Evolutionary conservation across 768 basidiomycete species (phyloP).

Genomic region (Pleurotus pulmonarius): DNA sequence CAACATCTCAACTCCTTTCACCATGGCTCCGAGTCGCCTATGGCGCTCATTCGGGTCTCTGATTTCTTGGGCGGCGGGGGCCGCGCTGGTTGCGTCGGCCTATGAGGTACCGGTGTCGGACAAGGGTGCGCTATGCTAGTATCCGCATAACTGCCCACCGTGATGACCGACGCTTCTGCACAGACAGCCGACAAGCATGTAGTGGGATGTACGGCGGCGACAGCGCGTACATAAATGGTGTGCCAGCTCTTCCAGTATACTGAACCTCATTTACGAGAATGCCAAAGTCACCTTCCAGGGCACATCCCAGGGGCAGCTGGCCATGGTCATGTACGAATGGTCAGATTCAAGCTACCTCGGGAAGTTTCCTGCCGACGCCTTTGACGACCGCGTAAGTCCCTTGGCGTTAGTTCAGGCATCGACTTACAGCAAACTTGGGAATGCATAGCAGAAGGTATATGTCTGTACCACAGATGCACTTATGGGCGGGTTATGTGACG

Average conservation of each 20-base stretch:
- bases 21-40: conserved; percentile 4
- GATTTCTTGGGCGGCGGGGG: background rate
- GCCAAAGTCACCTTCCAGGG: conserved; percentile 71
- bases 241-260: conserved; percentile 12
- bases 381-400: no score
- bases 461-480: conserved; percentile 87
- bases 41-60: conserved; percentile 1
- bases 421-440: no score
- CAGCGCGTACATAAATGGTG: conserved; percentile 83
- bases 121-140: conserved; percentile 35
- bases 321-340: conserved; percentile 98
- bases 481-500: conserved; percentile 63
- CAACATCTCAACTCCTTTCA: conserved; percentile 2
- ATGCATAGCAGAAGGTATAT: conserved; percentile 77
- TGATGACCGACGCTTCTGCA: no score
- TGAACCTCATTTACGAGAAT: conserved; percentile 5
- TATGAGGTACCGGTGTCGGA: conserved; percentile 52
- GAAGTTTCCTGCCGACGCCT: conserved; percentile 38
- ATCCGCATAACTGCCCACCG: no score
- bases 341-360: conserved; percentile 82
- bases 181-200: conserved; percentile 68
- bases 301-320: conserved; percentile 79
- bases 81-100: conserved; percentile 3
- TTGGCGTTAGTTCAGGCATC: no score
- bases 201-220: conserved; percentile 90